A percentile compares a stretch with the other conserved stretches of the same genome.
Conservation (phyloP, 345 rosid genomes). For the Citrus inodora region DNA sequence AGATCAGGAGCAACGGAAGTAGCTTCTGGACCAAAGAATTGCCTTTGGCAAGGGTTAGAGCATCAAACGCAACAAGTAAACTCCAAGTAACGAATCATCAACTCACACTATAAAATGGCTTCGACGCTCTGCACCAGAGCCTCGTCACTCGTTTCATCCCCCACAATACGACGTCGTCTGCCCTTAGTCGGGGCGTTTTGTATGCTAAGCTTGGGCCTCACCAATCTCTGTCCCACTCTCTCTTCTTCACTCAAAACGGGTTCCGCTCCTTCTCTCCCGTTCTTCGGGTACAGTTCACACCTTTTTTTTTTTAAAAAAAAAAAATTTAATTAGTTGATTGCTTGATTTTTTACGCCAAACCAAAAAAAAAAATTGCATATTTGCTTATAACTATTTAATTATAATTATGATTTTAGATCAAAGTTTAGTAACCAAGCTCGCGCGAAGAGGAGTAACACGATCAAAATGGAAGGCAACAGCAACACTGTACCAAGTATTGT, state of each 20-base stretch:
- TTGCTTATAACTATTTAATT: neutral
- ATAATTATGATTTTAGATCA: constrained; percentile 35
- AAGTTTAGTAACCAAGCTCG: constrained; percentile 34
- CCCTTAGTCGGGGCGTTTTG: constrained; percentile 71
- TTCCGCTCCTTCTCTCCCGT: constrained; percentile 51
- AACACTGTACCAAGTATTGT: constrained; percentile 71
- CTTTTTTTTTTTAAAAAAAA: neutral
- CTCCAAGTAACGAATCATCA: constrained; percentile 5
- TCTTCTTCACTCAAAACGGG: constrained; percentile 46
- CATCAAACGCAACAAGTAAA: neutral
- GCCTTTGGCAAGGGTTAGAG: neutral
- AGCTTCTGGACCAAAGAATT: neutral
- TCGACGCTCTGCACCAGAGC: constrained; percentile 24
- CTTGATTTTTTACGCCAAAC: no score
- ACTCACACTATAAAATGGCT: constrained; percentile 31
- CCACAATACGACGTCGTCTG: constrained; percentile 40
- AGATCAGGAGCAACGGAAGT: neutral
- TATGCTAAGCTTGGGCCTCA: constrained; percentile 60
- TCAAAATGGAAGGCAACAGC: constrained; percentile 62
- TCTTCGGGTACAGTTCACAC: constrained; percentile 36
- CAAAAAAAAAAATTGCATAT: neutral
- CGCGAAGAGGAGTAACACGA: constrained; percentile 15
- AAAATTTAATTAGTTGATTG: no score
- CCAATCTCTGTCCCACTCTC: constrained; percentile 36
- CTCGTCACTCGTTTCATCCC: constrained; percentile 26